A percentile compares a stretch with the other conserved stretches of the same genome.
These are phyloP conservation scores for Trypanosoma brucei DNA, from an alignment of 208 protist genomes.

Conservation along the genomic window DNA sequence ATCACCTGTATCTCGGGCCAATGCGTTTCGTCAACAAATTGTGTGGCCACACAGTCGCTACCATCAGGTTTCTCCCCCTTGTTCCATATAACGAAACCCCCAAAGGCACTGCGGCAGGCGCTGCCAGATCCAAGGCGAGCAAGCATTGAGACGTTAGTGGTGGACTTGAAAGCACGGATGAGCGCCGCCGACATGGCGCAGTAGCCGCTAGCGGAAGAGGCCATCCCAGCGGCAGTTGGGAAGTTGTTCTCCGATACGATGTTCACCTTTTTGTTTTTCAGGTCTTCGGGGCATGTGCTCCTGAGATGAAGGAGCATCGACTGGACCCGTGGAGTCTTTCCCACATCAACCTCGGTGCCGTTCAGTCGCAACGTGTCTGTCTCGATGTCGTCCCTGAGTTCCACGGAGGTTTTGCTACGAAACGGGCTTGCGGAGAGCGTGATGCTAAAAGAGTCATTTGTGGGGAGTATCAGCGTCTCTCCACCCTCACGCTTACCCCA, in stretches of 20 bases:
- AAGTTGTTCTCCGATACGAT: conserved; percentile 98
- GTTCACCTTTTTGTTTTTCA: conserved; percentile 65
- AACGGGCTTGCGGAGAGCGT: conserved; percentile 94
- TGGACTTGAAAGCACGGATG: conserved; percentile 50
- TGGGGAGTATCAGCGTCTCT: conserved; percentile 90
- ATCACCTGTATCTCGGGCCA: conserved; percentile 94
- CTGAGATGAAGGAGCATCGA: conserved; percentile 70
- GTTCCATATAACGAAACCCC: conserved; percentile 98
- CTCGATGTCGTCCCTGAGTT: conserved; percentile 49
- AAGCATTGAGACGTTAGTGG: conserved; percentile 86
- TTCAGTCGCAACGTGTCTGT: conserved; percentile 95
- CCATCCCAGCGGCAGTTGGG: conserved; percentile 98
- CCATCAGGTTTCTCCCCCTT: conserved; percentile 84
- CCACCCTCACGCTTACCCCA: conserved; percentile 98
- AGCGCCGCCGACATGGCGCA: conserved; percentile 91
- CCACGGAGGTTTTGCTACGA: conserved; percentile 93
- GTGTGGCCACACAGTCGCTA: conserved; percentile 89
- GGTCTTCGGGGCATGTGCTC: conserved; percentile 38
- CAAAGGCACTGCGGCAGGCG: conserved; percentile 96
- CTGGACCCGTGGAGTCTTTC: conserved; percentile 62
- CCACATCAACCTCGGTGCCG: conserved; percentile 74
- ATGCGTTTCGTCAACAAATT: conserved; percentile 86
- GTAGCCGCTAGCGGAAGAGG: conserved; percentile 97
- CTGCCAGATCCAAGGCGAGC: conserved; percentile 93
- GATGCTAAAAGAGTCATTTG: conserved; percentile 96